Conservation (phyloP, 2,329 filamentous ascomycete species). For the Fusarium brevicatenulatum region DNA sequence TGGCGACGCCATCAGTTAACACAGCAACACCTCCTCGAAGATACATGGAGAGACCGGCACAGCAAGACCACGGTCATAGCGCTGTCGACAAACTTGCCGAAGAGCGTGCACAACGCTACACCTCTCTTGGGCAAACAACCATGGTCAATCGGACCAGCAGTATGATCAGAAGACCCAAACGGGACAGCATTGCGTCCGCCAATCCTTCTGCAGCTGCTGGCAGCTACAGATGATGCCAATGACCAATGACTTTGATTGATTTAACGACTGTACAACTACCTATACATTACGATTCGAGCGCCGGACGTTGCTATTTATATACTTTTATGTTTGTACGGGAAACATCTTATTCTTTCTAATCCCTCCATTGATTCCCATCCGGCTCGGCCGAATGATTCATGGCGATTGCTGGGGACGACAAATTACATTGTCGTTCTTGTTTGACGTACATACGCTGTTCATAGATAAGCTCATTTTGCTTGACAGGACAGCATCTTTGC, state of each 20-base stretch:
- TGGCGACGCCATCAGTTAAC: slow-evolving; percentile 54
- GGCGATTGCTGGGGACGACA: slow-evolving; percentile 24
- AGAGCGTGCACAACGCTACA: slow-evolving; percentile 51
- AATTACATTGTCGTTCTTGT: slow-evolving; percentile 15
- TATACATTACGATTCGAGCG: slow-evolving; percentile 43
- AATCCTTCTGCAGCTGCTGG: slow-evolving; percentile 55
- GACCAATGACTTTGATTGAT: slow-evolving; percentile 41
- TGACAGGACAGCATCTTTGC: slow-evolving; percentile 14
- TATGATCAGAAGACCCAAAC: slow-evolving; percentile 55
- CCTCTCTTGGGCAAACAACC: slow-evolving; percentile 56
- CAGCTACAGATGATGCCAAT: slow-evolving; percentile 57
- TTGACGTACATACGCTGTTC: slow-evolving; percentile 34
- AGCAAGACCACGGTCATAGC: slow-evolving; percentile 52
- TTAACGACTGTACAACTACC: slow-evolving; percentile 44
- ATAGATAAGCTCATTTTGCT: slow-evolving; percentile 12
- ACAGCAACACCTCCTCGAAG: slow-evolving; percentile 55
- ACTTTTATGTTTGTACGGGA: slow-evolving; percentile 39
- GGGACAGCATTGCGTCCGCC: slow-evolving; percentile 51
- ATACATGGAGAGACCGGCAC: slow-evolving; percentile 51
- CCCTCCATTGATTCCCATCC: slow-evolving; percentile 16
- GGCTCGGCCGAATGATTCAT: slow-evolving; percentile 41
- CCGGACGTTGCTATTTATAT: slow-evolving; percentile 48
- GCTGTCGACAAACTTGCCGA: slow-evolving; percentile 38
- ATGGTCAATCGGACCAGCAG: slow-evolving; percentile 58
- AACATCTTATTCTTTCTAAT: slow-evolving; percentile 17